A percentile compares a stretch with the other conserved stretches of the same genome.
Evolutionary conservation across 768 basidiomycete genomes (phyloP).

Genomic region (Boletus bicolor): DNA sequence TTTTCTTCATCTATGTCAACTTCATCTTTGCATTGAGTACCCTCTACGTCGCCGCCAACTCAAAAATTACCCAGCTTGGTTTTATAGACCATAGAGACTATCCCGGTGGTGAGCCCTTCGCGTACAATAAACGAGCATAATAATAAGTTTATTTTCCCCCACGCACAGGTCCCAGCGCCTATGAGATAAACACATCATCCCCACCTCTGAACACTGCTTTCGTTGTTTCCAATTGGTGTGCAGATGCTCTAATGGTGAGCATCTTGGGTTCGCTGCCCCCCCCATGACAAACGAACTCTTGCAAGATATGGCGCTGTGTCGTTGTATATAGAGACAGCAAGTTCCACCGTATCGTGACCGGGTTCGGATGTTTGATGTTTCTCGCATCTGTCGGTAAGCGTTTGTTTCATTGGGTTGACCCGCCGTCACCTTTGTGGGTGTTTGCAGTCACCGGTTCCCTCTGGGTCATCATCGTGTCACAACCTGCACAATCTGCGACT

Average conservation of each 20-base stretch:
- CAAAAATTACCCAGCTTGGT: constrained; percentile 28
- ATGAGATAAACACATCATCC: constrained; percentile 25
- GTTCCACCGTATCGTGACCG: constrained; percentile 15
- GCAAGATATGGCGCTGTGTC: constrained; percentile 32
- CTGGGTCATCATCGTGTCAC: constrained; percentile 28
- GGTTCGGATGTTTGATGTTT: constrained; percentile 20
- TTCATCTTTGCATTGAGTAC: constrained; percentile 30
- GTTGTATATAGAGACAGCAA: constrained; percentile 32
- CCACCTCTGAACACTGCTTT: constrained; percentile 28
- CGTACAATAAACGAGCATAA: background rate
- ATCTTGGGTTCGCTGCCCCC: background rate
- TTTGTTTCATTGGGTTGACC: background rate
- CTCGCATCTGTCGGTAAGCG: constrained; percentile 25
- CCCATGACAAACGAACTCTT: background rate
- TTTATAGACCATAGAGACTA: constrained; percentile 33
- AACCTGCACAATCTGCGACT: constrained; percentile 14
- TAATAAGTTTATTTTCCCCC: too few relatives aligned
- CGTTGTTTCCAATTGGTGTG: constrained; percentile 31
- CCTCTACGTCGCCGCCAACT: constrained; percentile 23
- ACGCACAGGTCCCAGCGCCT: constrained; percentile 23
- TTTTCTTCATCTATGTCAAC: constrained; percentile 30
- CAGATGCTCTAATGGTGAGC: constrained; percentile 30
- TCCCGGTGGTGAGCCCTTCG: constrained; percentile 24
- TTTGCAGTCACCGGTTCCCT: constrained; percentile 27
- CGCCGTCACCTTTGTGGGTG: background rate